Conservation (phyloP, 441 rosid genomes). For the Corymbia citriodora region DNA sequence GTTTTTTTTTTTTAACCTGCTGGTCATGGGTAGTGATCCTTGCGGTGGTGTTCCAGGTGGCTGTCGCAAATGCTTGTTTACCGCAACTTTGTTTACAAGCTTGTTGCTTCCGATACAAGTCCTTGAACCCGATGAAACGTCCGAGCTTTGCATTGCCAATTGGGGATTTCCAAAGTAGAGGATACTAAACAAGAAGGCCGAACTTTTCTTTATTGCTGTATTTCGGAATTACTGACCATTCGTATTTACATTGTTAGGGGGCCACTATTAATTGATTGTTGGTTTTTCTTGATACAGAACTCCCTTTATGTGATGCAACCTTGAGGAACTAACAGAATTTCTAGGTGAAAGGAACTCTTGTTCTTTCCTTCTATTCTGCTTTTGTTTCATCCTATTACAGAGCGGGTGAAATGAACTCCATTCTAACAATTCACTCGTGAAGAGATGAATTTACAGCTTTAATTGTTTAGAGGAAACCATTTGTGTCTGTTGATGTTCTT, state of each 20-base stretch:
- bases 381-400: not conserved
- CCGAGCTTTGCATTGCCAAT: not conserved
- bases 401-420: not conserved
- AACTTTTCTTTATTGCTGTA: not conserved
- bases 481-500: not conserved
- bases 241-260: not conserved
- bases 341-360: not conserved
- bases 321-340: not conserved
- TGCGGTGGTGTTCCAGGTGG: not conserved
- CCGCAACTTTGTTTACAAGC: not conserved
- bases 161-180: not conserved
- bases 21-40: not conserved
- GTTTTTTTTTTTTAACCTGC: not conserved
- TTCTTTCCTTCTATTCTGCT: not conserved
- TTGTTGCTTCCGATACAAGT: not conserved
- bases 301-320: not conserved
- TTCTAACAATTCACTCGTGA: not conserved
- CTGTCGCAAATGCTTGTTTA: not conserved
- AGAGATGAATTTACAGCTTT: not conserved
- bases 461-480: not conserved
- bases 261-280: not conserved
- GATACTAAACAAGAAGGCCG: not conserved
- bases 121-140: not conserved
- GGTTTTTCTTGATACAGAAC: not conserved
- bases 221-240: not conserved